Conservation (phyloP, 345 rosid species). For the Eucalyptus curtisii region DNA sequence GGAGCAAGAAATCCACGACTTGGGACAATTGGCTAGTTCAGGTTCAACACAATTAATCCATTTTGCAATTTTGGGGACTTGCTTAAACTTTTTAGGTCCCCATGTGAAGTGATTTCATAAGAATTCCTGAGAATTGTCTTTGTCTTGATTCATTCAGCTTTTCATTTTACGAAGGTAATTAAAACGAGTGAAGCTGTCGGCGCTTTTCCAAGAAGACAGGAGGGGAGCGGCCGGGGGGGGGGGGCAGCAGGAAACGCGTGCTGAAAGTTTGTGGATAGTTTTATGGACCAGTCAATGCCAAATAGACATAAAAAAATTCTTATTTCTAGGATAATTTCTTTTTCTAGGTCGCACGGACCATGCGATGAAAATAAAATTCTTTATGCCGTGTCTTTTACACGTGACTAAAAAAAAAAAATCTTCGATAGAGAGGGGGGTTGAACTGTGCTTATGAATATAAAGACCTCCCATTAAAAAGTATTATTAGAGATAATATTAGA, state of each 20-base stretch:
- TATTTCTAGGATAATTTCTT: not conserved
- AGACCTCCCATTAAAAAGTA: not conserved
- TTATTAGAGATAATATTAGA: not conserved
- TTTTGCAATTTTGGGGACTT: not conserved
- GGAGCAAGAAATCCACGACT: not conserved
- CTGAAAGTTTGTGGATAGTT: not conserved
- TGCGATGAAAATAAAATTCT: not conserved
- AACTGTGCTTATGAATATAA: not conserved
- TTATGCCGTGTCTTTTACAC: not conserved
- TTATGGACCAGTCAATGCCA: not conserved
- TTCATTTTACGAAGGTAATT: not conserved
- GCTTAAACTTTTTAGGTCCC: not conserved
- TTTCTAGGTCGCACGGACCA: not conserved
- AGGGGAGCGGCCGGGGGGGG: no score
- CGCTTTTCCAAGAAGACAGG: not conserved
- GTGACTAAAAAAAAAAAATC: not conserved
- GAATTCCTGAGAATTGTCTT: not conserved
- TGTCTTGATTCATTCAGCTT: not conserved
- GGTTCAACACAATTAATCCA: not conserved
- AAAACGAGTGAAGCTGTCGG: not conserved
- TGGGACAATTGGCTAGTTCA: not conserved
- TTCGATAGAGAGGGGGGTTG: not conserved
- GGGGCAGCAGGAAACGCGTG: not conserved
- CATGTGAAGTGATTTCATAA: not conserved
- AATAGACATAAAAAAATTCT: not conserved